Conservation (phyloP, 2,329 filamentous ascomycete species). For the Gnomoniopsis sp. region DNA sequence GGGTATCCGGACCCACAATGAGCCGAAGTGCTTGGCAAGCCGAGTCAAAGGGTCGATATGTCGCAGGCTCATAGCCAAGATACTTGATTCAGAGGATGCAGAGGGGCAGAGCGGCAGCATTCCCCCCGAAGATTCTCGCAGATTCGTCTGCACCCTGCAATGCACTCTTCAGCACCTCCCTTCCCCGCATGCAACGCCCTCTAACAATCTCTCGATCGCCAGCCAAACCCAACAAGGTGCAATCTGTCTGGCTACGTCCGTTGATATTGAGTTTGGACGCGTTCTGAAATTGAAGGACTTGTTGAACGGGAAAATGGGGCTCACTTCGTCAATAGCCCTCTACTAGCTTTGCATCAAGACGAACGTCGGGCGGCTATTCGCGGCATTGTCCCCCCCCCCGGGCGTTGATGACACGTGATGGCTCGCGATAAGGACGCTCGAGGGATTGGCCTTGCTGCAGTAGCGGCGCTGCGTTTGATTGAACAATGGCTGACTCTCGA, state of each 20-base stretch:
- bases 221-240: too few species aligned
- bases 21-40: constrained; percentile 12
- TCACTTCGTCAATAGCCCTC: constrained; percentile 12
- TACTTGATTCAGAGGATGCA: constrained; percentile 6
- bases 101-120: not conserved
- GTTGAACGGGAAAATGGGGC: constrained; percentile 2
- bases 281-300: not conserved
- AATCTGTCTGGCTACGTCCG: too few species aligned
- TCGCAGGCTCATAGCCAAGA: not conserved
- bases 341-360: not conserved
- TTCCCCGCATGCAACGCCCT: not conserved
- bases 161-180: not conserved
- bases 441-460: constrained; percentile 15
- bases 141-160: not conserved
- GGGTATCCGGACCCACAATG: constrained; percentile 12
- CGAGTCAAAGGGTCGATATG: not conserved
- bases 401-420: constrained; percentile 1
- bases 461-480: constrained; percentile 6
- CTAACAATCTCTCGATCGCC: not conserved
- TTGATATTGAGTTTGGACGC: constrained; percentile 7
- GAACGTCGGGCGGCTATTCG: constrained; percentile 10
- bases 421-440: constrained; percentile 13
- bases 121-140: not conserved
- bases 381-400: constrained; percentile 10
- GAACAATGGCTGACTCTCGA: constrained; percentile 7